Conservation (phyloP, 2,329 filamentous ascomycete genomes). For the Paraconiothyrium brasiliense region DNA sequence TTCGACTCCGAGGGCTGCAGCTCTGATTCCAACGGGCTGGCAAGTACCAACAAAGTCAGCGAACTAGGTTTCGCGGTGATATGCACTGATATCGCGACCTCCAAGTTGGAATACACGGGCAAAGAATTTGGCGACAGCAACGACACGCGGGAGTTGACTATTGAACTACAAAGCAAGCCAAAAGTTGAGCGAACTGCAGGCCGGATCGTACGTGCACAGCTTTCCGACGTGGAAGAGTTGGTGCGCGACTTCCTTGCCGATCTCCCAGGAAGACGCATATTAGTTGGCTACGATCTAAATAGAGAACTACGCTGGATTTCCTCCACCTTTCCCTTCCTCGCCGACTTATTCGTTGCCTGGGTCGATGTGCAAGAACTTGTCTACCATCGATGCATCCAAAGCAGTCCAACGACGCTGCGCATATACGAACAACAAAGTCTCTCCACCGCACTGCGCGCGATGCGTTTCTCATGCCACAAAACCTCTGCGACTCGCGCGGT, state of each 20-base stretch:
- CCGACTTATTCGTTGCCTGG: conserved; percentile 2
- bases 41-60: not conserved
- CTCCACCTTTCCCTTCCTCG: not conserved
- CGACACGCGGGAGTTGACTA: conserved; percentile 4
- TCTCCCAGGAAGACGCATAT: not conserved
- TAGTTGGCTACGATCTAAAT: not conserved
- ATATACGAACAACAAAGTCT: conserved; percentile 1
- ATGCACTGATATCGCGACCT: conserved; percentile 6
- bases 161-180: not conserved
- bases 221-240: not conserved
- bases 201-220: not conserved
- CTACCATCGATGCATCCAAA: conserved; percentile 4
- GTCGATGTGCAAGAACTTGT: conserved; percentile 10
- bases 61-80: conserved; percentile 9
- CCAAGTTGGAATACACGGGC: not conserved
- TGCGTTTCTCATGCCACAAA: not conserved
- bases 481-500: not conserved
- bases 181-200: not conserved
- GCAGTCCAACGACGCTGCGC: not conserved
- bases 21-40: not conserved
- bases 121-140: conserved; percentile 1
- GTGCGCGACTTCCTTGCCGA: not conserved
- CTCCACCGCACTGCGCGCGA: not conserved
- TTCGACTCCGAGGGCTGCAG: conserved; percentile 1
- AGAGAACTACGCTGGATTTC: conserved; percentile 3